Base-by-base conservation (phyloP, 1,284 basidiomycete species). In the Schizopora paradoxa region DNA sequence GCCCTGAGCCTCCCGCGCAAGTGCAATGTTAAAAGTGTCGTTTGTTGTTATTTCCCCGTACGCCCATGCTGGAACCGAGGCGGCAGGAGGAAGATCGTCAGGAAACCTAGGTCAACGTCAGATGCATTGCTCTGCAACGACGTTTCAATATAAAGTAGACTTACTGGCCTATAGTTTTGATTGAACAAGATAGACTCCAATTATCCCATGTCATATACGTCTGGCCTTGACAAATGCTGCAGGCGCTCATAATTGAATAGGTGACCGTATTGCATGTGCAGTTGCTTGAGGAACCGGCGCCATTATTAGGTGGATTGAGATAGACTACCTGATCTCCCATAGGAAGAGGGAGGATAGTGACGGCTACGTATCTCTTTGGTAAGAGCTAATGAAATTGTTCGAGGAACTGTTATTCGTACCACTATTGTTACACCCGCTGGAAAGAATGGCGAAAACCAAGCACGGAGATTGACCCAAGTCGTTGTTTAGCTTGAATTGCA, bases 401-500 rank as follows among this genome's bases (percentile, higher is more conserved):
- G n/a, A 10, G 26, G 14, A 18, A 25, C 39, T 37, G 41, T 23
- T n/a, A n/a, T 26, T 35, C 29, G 22, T 46, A 70, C 65, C 47
- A 25, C 63, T 62, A 43, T 58, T 58, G 35, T 57, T 61, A 52
- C 73, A 73, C 5, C 66, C 63, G 10, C 65, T 61, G 19, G 68
- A 47, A 0, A 72, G 61, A 14, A 64, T 62, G 1, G 68, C 65
- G 10, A 69, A 69, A 27, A 74, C 65, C 11, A 66, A 55, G 54
- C 72, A 74, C 5, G 72, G 71, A 39, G 62, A 69, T 49, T 72
- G 64, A 10, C 10, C 22, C 7, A 43, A 44, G 31, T 53, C 59
- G 31, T 69, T 69, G 51, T 46, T 18, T 58, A 66, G 58, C 67
- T 67, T n/a, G n/a, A n/a, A n/a, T n/a, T n/a, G n/a, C n/a, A n/a